Evolutionary conservation across 1,284 basidiomycete species (phyloP), one percentile per base, ranked within the genome.

Genomic region (Puccinia horiana): DNA sequence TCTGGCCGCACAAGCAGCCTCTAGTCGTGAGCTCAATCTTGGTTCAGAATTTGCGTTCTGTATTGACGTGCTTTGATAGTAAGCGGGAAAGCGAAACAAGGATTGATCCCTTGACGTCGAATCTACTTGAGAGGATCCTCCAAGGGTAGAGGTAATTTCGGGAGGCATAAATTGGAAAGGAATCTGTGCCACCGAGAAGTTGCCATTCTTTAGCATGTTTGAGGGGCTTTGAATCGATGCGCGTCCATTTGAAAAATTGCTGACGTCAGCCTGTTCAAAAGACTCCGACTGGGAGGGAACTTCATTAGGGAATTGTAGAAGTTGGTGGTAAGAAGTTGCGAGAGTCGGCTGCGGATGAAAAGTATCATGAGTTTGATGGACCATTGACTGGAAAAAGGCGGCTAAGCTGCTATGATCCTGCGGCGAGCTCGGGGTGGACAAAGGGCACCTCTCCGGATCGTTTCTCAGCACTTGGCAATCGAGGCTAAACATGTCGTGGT

Each of bases 301-400:
- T 63, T 63, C 58, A 37, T 37, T 63, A n/a, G 58, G 58, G 12
- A 29, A 63, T 32, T 63, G 58, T 12, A 63, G 58, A 37, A 63
- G 58, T n/a, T 63, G 58, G 35, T 63, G 58, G 35, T 63, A 63
- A 63, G 58, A 26, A 32, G 58, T 2, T 11, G 58, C 58, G 26
- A 63, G 58, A 5, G 35, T 63, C 11, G 58, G 58, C 29, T 63
- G 58, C 58, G 58, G 58, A 32, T 63, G 58, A 63, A 63, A 63
- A 63, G 29, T 63, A 37, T 63, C 35, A 5, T 63, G 26, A 4
- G 58, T 8, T 8, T 5, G 26, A 12, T 63, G 58, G 58, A 63
- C 26, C 29, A 63, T 63, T 63, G 58, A 63, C 58, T 63, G 58
- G 20, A 63, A 63, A 32, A 63, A 63, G 8, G 58, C 58, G 58